A percentile compares a stretch with the other conserved stretches of the same genome.
These are phyloP conservation scores for Aureobasidium subglaciale DNA, from an alignment of 2,329 filamentous ascomycete genomes.

Conservation along the genomic window DNA sequence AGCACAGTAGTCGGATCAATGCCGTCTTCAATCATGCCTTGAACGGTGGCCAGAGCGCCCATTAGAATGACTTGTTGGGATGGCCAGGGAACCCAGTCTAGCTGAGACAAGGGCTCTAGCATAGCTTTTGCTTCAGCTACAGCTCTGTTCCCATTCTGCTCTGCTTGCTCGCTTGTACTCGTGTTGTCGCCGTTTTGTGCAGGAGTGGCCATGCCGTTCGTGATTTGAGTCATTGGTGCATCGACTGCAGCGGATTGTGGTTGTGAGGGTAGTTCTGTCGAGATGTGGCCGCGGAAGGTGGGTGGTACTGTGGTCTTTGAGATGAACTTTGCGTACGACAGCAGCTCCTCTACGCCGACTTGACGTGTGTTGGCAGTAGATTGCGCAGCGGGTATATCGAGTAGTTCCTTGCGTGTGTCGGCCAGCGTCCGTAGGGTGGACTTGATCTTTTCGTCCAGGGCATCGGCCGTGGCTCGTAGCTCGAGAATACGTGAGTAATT, in stretches of 20 bases:
- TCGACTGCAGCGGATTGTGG: not conserved
- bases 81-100: slow-evolving; percentile 69
- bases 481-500: slow-evolving; percentile 63
- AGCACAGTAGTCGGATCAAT: slow-evolving; percentile 50
- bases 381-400: slow-evolving; percentile 43
- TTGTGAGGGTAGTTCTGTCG: not conserved
- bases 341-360: slow-evolving; percentile 64
- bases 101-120: slow-evolving; percentile 49
- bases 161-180: not conserved
- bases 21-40: slow-evolving; percentile 55
- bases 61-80: slow-evolving; percentile 59
- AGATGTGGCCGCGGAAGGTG: slow-evolving; percentile 32
- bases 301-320: slow-evolving; percentile 72
- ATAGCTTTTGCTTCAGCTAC: slow-evolving; percentile 30
- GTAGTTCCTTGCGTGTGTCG: slow-evolving; percentile 64
- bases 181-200: slow-evolving; percentile 10
- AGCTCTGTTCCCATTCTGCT: not conserved
- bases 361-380: slow-evolving; percentile 36
- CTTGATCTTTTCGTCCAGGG: slow-evolving; percentile 66
- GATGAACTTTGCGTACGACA: slow-evolving; percentile 72
- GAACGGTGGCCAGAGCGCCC: slow-evolving; percentile 57
- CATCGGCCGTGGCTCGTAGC: slow-evolving; percentile 58
- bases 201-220: slow-evolving; percentile 29
- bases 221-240: slow-evolving; percentile 20
- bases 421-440: slow-evolving; percentile 63